Percentiles rank a stretch among this genome's conserved stretches.
These are phyloP conservation scores for Capsella bursapastoris DNA, from an alignment of 345 rosid species.

Conservation along the genomic window DNA sequence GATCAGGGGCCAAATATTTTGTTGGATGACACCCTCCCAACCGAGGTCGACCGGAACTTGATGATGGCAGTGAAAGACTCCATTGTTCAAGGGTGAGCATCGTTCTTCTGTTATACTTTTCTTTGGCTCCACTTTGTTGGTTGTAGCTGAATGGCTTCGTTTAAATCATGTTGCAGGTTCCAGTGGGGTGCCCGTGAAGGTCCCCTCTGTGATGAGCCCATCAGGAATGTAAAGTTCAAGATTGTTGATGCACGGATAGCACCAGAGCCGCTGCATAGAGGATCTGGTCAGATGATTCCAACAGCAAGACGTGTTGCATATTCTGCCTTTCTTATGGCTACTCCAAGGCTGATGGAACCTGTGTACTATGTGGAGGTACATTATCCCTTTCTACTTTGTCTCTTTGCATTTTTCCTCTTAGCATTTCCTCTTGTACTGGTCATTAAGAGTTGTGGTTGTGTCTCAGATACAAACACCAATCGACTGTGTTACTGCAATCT, in stretches of 20 bases:
- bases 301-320: slow-evolving; percentile 92
- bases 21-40: slow-evolving; percentile 91
- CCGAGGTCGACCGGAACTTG: slow-evolving; percentile 91
- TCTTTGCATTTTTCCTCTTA: background rate
- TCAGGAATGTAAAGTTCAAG: slow-evolving; percentile 94
- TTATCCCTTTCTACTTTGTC: slow-evolving; percentile 13
- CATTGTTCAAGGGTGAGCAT: slow-evolving; percentile 83
- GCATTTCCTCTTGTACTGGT: background rate
- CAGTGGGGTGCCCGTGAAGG: slow-evolving; percentile 99
- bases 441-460: slow-evolving; percentile 8
- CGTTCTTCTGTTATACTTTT: slow-evolving; percentile 26
- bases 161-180: slow-evolving; percentile 55
- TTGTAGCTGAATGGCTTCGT: slow-evolving; percentile 20
- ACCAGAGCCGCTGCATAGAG: slow-evolving; percentile 84
- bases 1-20: slow-evolving; percentile 90
- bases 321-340: slow-evolving; percentile 95
- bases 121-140: slow-evolving; percentile 25
- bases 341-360: slow-evolving; percentile 98
- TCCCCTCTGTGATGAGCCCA: slow-evolving; percentile 97
- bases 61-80: slow-evolving; percentile 88
- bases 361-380: slow-evolving; percentile 97
- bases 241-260: slow-evolving; percentile 98
- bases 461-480: slow-evolving; percentile 97
- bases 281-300: slow-evolving; percentile 98
- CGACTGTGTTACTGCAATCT: slow-evolving; percentile 93